Conservation (phyloP, 306 rosid genomes). For the Malus domestica region ASM211411v1 NC_041789.1:31573001-31573500, state of each 20-base stretch:
- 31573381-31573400: constrained; percentile 93
- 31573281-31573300: neutral
- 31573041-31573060: constrained; percentile 27
- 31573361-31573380: constrained; percentile 59
- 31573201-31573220: constrained; percentile 14
- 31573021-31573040: constrained; percentile 6
- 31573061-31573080: constrained; percentile 10
- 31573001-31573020: neutral
- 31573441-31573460: constrained; percentile 67
- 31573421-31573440: constrained; percentile 94
- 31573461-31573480: constrained; percentile 79
- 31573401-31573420: constrained; percentile 96
- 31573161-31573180: neutral
- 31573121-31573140: neutral
- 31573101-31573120: constrained; percentile 11
- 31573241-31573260: constrained; percentile 47
- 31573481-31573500: constrained; percentile 92
- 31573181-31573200: neutral
- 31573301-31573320: neutral
- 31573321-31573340: neutral
- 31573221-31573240: constrained; percentile 8
- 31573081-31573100: constrained; percentile 40
- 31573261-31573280: constrained; percentile 84
- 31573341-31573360: neutral
- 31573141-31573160: neutral